Evolutionary conservation across 2,329 filamentous ascomycete genomes (phyloP), one percentile per base, ranked within the genome.

Genomic region (Cercospora sp.): DNA sequence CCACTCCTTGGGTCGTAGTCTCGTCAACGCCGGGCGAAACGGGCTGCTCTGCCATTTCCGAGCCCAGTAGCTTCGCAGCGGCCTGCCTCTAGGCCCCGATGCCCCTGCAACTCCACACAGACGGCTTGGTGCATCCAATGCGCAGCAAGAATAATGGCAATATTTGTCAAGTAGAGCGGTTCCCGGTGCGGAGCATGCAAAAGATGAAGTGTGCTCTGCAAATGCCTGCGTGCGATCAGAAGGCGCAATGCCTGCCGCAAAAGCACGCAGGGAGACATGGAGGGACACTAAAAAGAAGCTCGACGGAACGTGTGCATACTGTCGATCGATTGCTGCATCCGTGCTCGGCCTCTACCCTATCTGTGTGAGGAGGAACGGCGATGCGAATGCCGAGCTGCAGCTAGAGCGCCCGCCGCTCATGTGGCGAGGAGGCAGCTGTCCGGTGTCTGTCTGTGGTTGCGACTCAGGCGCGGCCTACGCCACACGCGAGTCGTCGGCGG

Each of bases 371-470:
- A 48, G 42, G 60, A 30, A 61, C 30, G 60, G 60, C 42, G n/a
- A 53, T 53, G 60, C 20, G 45, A 55, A n/a, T 63, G 42, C 60
- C 60, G 60, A 53, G 31, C 51, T 55, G 60, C 60, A 63, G 60
- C 60, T 63, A 60, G 18, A 23, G 16, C 23, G 53, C 18, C n/a
- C 18, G 36, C 36, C 36, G 36, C 33, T 36, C 33, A 36, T 36
- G 33, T 36, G 33, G 33, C 33, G 33, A 36, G 33, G 33, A 36
- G 12, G 33, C 33, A 36, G 55, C 28, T 26, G 31, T 33, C n/a
- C 55, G 59, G 10, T 45, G 59, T 45, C 16, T 18, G 40, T 45
- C 40, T 18, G 42, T 20, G 59, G 18, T 31, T 20, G 20, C 60
- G 60, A 62, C 33, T 62, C 60, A 62, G 33, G 40, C 7, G 36